A percentile compares a stretch with the other conserved stretches of the same genome.
Conservation (phyloP, 345 rosid species). For the Pistacia integerrima region DNA sequence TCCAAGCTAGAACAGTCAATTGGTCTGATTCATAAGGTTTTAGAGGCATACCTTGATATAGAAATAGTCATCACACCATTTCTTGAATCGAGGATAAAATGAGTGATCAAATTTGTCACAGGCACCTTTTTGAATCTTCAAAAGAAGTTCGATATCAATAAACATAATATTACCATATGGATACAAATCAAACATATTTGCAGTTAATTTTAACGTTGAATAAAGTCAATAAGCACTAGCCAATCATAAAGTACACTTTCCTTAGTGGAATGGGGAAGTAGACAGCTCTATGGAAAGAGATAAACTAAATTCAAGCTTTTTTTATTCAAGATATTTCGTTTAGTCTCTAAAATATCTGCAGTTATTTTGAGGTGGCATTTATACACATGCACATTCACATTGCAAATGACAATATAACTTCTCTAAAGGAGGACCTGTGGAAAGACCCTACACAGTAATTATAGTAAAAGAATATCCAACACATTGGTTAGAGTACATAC, state of each 20-base stretch:
- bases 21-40: neutral
- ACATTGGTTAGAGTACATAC: conserved; percentile 35
- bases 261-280: neutral
- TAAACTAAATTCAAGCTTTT: neutral
- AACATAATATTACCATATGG: neutral
- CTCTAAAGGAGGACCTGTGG: neutral
- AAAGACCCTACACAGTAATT: neutral
- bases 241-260: no score
- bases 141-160: conserved; percentile 10
- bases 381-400: no score
- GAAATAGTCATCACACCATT: conserved; percentile 98
- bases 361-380: no score
- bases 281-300: neutral
- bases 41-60: conserved; percentile 65
- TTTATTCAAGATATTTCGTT: neutral
- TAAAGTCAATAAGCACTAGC: neutral
- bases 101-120: conserved; percentile 91
- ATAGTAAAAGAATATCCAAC: neutral
- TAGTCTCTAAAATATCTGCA: neutral
- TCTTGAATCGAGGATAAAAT: conserved; percentile 88
- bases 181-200: neutral
- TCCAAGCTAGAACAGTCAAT: neutral
- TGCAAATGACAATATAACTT: neutral
- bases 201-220: neutral
- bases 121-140: conserved; percentile 74